Base-by-base conservation (phyloP, 257 asterid species). In the Echium plantagineum region DNA sequence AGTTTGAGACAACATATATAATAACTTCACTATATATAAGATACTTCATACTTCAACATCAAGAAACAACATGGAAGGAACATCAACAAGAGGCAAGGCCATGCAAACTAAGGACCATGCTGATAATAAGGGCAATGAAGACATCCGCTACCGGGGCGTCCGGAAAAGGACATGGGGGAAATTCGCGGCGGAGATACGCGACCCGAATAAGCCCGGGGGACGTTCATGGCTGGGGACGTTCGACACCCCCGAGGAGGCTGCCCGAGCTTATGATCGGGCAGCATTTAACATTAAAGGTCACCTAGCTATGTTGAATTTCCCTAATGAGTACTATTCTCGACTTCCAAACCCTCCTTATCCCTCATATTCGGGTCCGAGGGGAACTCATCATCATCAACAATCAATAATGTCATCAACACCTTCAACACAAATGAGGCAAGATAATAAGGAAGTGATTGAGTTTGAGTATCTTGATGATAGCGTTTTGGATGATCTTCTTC, bases 181-280 rank as follows among this genome's bases (percentile, higher is more conserved):
- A 58, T 82, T 70, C 3, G 94, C 89, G 38, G 86, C 94, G 21
- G 94, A 85, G 83, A 85, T 85, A 54, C 87, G 94, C 0, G 85
- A 85, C 30, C 85, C 94, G 3, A 74, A 77, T 0, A 77, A 77
- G 2, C 76, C 69, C 42, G 80, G 94, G 0, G 80, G 80, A 1
- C 79, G 89, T 0, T 18, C 74, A 38, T 85, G 94, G 89, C 85
- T 85, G 0, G 90, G 94, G 0, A 85, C 94, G 2, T 85, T 85
- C 7, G 85, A 82, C 51, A 80, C 78, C 0, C 83, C 94, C 2
- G 89, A 80, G 72, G 94, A 75, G 55, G 94, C 94, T 10, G 71
- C 71, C 0, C 52, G 71, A 24, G 89, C 85, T 21, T 79, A 82
- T 9, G 89, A 82, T 31, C 56, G 22, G 60, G 73, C 89, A 0